Conservation (phyloP, 768 basidiomycete genomes). For the Tylopilus vinaceipallidus region DNA sequence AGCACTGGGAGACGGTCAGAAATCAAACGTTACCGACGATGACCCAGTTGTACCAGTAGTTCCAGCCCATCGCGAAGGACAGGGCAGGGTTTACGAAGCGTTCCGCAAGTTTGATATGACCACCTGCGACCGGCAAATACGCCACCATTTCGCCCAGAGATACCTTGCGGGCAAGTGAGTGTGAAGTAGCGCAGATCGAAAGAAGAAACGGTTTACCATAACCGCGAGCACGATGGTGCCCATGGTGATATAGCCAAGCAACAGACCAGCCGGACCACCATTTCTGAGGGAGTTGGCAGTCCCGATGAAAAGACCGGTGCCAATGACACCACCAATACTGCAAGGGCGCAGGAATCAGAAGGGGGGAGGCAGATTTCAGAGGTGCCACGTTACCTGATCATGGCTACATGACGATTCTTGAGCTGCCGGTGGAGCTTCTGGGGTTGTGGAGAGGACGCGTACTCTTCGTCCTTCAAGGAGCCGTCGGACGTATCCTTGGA, state of each 20-base stretch:
- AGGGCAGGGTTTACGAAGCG: slow-evolving; percentile 79
- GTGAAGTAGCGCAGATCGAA: not conserved
- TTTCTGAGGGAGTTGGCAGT: slow-evolving; percentile 48
- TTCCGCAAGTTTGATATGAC: slow-evolving; percentile 77
- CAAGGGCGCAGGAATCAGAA: slow-evolving; percentile 1
- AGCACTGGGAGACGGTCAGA: not conserved
- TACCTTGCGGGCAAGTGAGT: slow-evolving; percentile 38
- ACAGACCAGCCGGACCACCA: slow-evolving; percentile 72
- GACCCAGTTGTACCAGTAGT: slow-evolving; percentile 46
- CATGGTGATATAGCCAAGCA: slow-evolving; percentile 67
- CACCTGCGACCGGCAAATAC: slow-evolving; percentile 76
- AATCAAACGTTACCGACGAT: slow-evolving; percentile 17
- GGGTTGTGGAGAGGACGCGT: not conserved
- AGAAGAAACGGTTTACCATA: slow-evolving; percentile 47
- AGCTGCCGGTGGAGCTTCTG: slow-evolving; percentile 52
- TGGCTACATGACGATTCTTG: slow-evolving; percentile 77
- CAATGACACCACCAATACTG: slow-evolving; percentile 59
- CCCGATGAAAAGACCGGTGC: slow-evolving; percentile 68
- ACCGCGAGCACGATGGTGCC: slow-evolving; percentile 69
- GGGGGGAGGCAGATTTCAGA: not conserved
- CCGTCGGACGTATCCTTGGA: slow-evolving; percentile 7
- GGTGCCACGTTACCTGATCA: slow-evolving; percentile 58
- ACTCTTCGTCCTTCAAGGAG: slow-evolving; percentile 27
- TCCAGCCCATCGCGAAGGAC: slow-evolving; percentile 56
- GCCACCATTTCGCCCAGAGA: slow-evolving; percentile 63